phyloP scores from a whole-genome alignment of 139 green algal genomes.

The Chlamydomonas sphaeroides region DNA sequence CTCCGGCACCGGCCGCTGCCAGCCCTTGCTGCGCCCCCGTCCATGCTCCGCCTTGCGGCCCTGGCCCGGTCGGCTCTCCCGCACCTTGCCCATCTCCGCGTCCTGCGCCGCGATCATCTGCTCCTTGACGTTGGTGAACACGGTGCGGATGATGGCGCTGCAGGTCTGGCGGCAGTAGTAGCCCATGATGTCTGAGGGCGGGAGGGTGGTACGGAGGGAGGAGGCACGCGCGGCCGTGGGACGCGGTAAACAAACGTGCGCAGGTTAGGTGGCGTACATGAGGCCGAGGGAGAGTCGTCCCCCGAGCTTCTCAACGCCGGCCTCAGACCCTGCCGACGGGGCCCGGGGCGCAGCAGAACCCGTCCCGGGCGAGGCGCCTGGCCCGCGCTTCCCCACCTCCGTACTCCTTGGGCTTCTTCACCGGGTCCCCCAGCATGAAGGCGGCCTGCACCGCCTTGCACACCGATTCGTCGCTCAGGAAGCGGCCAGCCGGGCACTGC shows the following conservation, averaged over 20 bases:
- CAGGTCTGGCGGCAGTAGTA: conserved; percentile 56
- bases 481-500: conserved; percentile 56
- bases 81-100: conserved; percentile 10
- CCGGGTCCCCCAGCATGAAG: conserved; percentile 70
- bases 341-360: too few species aligned
- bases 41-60: neutral
- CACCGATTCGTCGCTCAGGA: conserved; percentile 62
- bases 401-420: conserved; percentile 62
- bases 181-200: conserved; percentile 59
- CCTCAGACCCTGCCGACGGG: too few species aligned
- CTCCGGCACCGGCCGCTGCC: too few species aligned
- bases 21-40: neutral
- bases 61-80: neutral
- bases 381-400: conserved; percentile 41
- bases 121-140: conserved; percentile 43
- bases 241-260: too few species aligned
- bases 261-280: too few species aligned
- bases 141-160: conserved; percentile 44
- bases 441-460: conserved; percentile 63
- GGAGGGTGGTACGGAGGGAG: too few species aligned
- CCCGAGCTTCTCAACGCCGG: too few species aligned
- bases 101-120: conserved; percentile 25
- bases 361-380: too few species aligned
- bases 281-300: too few species aligned
- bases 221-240: too few species aligned